Base-by-base conservation (phyloP, 768 basidiomycete species). In the Ramaria sp. region DNA sequence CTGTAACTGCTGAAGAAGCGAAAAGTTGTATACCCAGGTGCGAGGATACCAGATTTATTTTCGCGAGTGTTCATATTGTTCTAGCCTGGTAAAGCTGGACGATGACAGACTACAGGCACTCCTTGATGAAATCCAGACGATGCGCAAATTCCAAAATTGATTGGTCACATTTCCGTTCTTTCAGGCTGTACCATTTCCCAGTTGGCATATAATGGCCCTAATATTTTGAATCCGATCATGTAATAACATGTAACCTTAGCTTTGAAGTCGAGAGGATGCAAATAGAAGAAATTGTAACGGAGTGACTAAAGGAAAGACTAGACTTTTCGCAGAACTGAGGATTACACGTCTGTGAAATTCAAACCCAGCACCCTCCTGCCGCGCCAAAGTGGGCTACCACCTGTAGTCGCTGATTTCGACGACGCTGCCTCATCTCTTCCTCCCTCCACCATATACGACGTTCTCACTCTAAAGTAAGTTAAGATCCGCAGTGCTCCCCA, bases 1-100 rank as follows among this genome's bases (percentile, higher is more conserved):
- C 92, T 13, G 88, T 83, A 41, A 83, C 84, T 58, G 79, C 88
- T 4, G 92, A 95, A 62, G 93, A 95, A 69, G 87, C 91, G 27
- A 94, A 92, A 73, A 91, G 91, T 64, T 78, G 92, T 53, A 74
- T 95, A 34, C 92, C 92, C 7, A 94, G 91, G 91, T 86, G 53
- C 19, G 72, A 63, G 38, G 10, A 10, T 37, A 38, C 15, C 13
- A 33, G 20, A 39, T 51, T 22, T 45, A 49, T 19, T 48, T 50
- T 30, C 12, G 11, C 43, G 24, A 15, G 42, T 53, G 22, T 24
- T 33, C 57, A 31, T 13, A 47, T 39, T 27, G 37, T 31, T 15
- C 41, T 53, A 92, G 91, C 68, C 77, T 95, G 30, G 83, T 88
- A 22, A 91, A 91, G 66, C 81, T 91, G 51, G 91, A 94, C 59